Evolutionary conservation across 805 yeast species (phyloP), one percentile per base, ranked within the genome.

Genomic region (Nakazawaea sp.): DNA sequence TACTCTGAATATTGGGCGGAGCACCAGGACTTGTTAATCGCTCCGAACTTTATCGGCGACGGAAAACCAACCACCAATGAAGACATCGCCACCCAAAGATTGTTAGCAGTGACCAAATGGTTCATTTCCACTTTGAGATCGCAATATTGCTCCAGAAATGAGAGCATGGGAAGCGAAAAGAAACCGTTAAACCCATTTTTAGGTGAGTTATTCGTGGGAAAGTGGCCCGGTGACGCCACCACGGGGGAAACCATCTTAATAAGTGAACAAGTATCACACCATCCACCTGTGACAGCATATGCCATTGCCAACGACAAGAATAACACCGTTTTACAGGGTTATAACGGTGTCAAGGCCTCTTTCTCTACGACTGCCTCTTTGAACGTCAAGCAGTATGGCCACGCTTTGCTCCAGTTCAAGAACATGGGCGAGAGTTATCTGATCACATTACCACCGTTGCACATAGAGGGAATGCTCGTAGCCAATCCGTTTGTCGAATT

Each of bases 1-100:
- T 92, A 85, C 61, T 83, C 96, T 17, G 90, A 86, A 58, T 92
- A 86, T 63, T 92, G 98, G 97, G 86, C 88, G 32, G 96, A 89
- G 55, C 90, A 86, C 53, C 88, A 89, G 17, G 90, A 85, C 44
- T 68, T 88, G 45, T 73, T 92, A 39, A 60, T 87, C 37, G 89
- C 75, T 26, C 89, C 97, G 24, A 70, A 69, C 45, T 67, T 68
- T 43, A 65, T 75, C 37, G 40, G 40, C 8, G 59, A 64, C 15
- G 58, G 55, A 28, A 61, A 61, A 33, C 52, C 56, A 12, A 62
- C 64, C 25, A 59, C 65, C 21, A 60, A 64, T n/a, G 73, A 68
- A 15, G 65, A 65, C 9, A 69, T 74, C 35, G 71, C 75, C 7
- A 67, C 77, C 46, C 71, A 78, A 56, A 70, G 96, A 44, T 73